Conservation (phyloP, 2,329 filamentous ascomycete genomes). For the Pestalotiopsis fici region DNA sequence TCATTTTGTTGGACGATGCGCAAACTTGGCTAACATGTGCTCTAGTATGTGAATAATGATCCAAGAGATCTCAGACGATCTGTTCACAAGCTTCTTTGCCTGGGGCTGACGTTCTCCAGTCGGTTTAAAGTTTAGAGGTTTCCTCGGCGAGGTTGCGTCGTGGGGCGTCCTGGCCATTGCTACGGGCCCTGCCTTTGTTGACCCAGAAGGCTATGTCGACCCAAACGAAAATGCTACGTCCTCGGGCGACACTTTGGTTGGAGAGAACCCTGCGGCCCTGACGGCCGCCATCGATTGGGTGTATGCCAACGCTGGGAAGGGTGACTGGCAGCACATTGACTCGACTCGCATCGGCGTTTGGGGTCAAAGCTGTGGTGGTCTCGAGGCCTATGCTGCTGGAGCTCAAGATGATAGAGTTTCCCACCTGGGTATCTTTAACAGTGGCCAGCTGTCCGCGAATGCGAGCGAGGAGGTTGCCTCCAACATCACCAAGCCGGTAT, state of each 20-base stretch:
- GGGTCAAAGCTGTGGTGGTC: conserved; percentile 30
- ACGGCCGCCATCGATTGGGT: conserved; percentile 21
- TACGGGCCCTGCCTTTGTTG: conserved; percentile 16
- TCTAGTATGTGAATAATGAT: background rate
- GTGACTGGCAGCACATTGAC: conserved; percentile 21
- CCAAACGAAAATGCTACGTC: conserved; percentile 13
- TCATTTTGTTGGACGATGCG: background rate
- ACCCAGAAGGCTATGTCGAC: conserved; percentile 20
- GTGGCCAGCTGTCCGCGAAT: conserved; percentile 11
- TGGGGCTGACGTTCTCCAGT: conserved; percentile 17
- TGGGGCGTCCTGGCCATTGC: conserved; percentile 26
- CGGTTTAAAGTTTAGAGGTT: background rate
- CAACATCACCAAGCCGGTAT: conserved; percentile 16
- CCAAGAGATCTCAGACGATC: background rate
- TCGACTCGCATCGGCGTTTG: conserved; percentile 24
- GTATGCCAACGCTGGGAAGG: conserved; percentile 15
- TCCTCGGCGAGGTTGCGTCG: conserved; percentile 20
- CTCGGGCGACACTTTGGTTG: background rate
- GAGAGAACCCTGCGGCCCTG: conserved; percentile 8
- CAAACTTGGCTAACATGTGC: background rate
- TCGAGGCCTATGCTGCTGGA: conserved; percentile 24
- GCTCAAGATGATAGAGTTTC: conserved; percentile 20
- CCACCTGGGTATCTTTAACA: conserved; percentile 23
- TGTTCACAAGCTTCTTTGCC: too few relatives aligned
- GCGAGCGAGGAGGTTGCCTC: conserved; percentile 11